phyloP scores from a whole-genome alignment of 495 filamentous ascomycete genomes.

The Aspergillus bridgeri region DNA sequence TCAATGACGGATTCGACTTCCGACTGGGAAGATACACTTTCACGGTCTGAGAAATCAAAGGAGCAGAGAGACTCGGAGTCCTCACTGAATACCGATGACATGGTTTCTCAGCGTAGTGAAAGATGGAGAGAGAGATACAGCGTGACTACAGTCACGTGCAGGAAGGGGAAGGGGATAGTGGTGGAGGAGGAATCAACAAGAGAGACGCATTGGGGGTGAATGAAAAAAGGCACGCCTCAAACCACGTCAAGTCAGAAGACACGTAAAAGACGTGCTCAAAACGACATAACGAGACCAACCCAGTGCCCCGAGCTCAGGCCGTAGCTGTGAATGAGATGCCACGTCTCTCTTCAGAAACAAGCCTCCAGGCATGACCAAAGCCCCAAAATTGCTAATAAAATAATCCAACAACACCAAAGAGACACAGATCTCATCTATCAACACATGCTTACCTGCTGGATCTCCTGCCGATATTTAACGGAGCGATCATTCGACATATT shows the following conservation, averaged over 20 bases:
- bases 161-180: background rate
- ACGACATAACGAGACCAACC: background rate
- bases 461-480: slow-evolving; percentile 91
- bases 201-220: background rate
- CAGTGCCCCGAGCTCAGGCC: no score
- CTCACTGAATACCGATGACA: background rate
- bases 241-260: background rate
- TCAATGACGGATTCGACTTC: background rate
- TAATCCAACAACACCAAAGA: background rate
- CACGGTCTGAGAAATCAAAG: background rate
- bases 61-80: background rate
- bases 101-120: background rate
- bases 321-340: background rate
- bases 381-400: background rate
- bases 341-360: background rate
- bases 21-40: background rate
- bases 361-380: background rate
- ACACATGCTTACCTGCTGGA: slow-evolving; percentile 69
- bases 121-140: background rate
- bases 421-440: background rate
- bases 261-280: background rate
- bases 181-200: background rate
- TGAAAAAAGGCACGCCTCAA: background rate
- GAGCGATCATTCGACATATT: slow-evolving; percentile 62
- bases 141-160: background rate